These are phyloP conservation scores for Ogataea thermomethanolica DNA, from an alignment of 805 yeast genomes.

Conservation along the genomic window DNA sequence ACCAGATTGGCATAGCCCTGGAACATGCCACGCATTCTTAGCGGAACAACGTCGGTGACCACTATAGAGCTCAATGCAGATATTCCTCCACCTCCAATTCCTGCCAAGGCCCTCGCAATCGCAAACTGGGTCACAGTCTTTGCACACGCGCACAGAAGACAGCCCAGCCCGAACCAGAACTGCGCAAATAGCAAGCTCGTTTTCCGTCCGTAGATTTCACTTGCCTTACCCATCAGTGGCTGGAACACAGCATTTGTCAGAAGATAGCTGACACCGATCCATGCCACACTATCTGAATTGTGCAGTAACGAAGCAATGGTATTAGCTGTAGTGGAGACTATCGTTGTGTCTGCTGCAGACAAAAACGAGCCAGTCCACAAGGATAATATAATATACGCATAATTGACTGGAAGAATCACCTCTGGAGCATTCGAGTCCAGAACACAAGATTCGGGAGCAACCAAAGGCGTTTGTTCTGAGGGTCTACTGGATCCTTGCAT, in stretches of 20 bases:
- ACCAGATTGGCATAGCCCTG: constrained; percentile 47
- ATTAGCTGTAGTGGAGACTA: constrained; percentile 55
- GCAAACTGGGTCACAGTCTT: constrained; percentile 42
- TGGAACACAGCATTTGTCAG: constrained; percentile 71
- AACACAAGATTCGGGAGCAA: neutral
- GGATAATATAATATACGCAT: constrained; percentile 25
- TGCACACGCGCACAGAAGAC: constrained; percentile 41
- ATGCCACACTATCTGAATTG: constrained; percentile 48
- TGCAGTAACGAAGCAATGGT: constrained; percentile 58
- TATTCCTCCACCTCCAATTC: constrained; percentile 58
- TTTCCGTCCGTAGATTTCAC: constrained; percentile 61
- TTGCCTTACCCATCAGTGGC: constrained; percentile 67
- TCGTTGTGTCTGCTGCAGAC: constrained; percentile 56
- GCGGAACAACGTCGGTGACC: constrained; percentile 53
- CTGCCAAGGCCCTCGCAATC: constrained; percentile 51
- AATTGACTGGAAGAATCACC: constrained; percentile 7
- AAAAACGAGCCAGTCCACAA: constrained; percentile 47
- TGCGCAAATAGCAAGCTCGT: constrained; percentile 43
- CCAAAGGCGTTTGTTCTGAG: constrained; percentile 7
- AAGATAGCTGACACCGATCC: constrained; percentile 74
- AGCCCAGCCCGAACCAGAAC: constrained; percentile 43
- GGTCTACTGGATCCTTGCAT: constrained; percentile 9
- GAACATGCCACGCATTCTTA: constrained; percentile 49
- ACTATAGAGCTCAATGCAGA: constrained; percentile 49
- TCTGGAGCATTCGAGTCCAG: neutral